Evolutionary conservation across 2,329 filamentous ascomycete genomes (phyloP).

Genomic region (Nemania serpens): DNA sequence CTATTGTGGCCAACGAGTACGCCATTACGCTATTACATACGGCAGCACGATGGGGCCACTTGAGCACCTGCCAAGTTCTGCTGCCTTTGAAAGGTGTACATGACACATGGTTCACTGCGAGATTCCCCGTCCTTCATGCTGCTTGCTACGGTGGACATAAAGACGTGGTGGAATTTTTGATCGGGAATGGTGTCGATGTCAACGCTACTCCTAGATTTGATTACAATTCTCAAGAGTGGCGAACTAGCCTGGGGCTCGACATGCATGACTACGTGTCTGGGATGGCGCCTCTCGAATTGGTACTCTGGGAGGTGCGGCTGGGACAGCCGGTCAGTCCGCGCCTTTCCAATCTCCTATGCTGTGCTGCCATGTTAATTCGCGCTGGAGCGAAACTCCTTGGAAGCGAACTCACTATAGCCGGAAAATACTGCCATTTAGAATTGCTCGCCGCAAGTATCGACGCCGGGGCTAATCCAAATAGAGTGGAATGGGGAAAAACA

Average conservation of each 20-base stretch:
- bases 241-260: background rate
- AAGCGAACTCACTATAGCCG: background rate
- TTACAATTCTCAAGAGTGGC: background rate
- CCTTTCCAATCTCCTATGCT: no score
- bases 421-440: background rate
- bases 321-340: no score
- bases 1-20: background rate
- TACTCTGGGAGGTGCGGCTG: no score
- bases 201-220: background rate
- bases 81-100: background rate
- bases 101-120: background rate
- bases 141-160: background rate
- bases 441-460: background rate
- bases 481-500: background rate
- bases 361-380: background rate
- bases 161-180: background rate
- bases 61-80: background rate
- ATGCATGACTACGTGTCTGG: no score
- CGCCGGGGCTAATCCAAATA: background rate
- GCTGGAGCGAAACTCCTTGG: slow-evolving; percentile 3
- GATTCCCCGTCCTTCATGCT: background rate
- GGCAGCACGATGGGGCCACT: background rate
- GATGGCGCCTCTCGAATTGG: background rate
- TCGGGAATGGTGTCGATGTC: background rate
- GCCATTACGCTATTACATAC: background rate